Evolutionary conservation across 441 rosid species (phyloP).

Genomic region (Syzygium syzygioides): DNA sequence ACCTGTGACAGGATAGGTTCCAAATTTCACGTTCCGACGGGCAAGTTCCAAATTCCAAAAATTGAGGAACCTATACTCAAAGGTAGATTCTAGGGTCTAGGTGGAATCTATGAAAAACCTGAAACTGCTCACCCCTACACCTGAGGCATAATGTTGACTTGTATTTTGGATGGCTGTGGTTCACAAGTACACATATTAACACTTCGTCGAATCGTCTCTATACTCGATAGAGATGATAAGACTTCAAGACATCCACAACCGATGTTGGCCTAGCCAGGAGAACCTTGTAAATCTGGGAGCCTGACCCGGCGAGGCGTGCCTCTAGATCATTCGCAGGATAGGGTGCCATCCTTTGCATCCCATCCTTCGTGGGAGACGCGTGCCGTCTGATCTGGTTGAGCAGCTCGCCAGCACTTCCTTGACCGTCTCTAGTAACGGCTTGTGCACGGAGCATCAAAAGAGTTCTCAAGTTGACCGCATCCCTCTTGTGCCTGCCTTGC

Average conservation of each 20-base stretch:
- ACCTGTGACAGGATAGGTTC: no score
- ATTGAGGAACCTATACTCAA: no score
- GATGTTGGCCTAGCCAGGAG: constrained; percentile 1
- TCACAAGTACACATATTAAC: no score
- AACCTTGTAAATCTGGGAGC: constrained; percentile 7
- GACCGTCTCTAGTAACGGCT: constrained; percentile 2
- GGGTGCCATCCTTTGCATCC: constrained; percentile 5
- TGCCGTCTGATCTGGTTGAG: constrained; percentile 8
- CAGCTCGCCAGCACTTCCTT: background rate
- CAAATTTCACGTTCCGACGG: no score
- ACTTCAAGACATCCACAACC: constrained; percentile 6
- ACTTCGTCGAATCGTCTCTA: no score
- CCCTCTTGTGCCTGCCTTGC: constrained; percentile 4
- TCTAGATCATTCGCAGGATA: background rate
- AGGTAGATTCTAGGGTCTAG: no score
- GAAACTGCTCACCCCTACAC: no score
- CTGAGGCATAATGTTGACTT: no score
- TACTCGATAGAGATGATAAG: background rate
- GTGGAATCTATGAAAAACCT: no score
- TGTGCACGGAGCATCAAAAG: constrained; percentile 5
- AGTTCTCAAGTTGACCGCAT: constrained; percentile 11
- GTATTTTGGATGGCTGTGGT: no score
- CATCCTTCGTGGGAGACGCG: constrained; percentile 1
- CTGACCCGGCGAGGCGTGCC: constrained; percentile 4
- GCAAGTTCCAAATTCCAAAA: no score